phyloP scores from a whole-genome alignment of 108 stramenopile species.

The Cyclotella baltica region DNA sequence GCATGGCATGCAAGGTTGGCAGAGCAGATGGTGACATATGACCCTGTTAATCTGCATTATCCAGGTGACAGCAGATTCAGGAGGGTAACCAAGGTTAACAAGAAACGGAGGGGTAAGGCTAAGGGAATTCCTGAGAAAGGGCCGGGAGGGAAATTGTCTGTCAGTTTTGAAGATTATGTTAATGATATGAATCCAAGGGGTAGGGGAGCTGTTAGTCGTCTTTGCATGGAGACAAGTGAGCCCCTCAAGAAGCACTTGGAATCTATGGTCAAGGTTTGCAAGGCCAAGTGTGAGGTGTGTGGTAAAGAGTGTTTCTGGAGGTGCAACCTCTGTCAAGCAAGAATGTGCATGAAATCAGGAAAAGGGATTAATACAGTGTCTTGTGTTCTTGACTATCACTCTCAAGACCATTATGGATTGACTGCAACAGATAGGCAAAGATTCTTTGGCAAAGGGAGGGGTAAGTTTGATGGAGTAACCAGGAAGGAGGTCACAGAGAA shows the following conservation, averaged over 20 bases:
- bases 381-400: neutral
- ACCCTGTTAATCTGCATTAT: neutral
- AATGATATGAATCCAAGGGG: neutral
- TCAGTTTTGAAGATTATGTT: neutral
- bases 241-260: neutral
- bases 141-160: neutral
- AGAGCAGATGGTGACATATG: neutral
- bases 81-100: neutral
- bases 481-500: too few relatives aligned
- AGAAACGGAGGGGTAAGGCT: neutral
- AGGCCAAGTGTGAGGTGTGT: neutral
- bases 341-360: neutral
- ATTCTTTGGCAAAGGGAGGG: too few relatives aligned
- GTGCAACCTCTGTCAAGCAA: neutral
- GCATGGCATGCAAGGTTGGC: neutral
- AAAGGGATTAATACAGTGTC: neutral
- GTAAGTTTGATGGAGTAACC: too few relatives aligned
- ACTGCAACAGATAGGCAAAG: neutral
- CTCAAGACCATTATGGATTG: neutral
- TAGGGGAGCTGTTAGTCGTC: neutral
- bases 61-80: neutral
- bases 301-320: neutral
- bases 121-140: neutral
- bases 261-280: neutral
- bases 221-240: neutral